Percentiles rank a stretch among this genome's conserved stretches.
These are phyloP conservation scores for Bjerkandera adusta DNA, from an alignment of 1,284 basidiomycete species.

Conservation along the genomic window DNA sequence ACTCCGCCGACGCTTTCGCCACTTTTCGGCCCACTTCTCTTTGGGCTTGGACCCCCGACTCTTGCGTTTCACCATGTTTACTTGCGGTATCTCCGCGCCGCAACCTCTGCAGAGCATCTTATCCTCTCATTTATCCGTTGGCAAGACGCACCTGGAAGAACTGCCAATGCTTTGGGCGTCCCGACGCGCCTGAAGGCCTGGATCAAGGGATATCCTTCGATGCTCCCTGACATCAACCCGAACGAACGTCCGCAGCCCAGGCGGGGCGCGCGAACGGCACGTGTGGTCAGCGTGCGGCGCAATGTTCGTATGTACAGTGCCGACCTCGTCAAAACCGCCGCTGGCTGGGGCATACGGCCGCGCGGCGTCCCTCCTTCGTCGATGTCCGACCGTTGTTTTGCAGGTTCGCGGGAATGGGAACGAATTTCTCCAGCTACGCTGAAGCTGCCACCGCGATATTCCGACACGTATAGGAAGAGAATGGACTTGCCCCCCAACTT, in stretches of 20 bases:
- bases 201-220: slow-evolving; percentile 82
- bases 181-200: slow-evolving; percentile 80
- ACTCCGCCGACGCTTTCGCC: slow-evolving; percentile 82
- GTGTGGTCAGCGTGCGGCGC: slow-evolving; percentile 69
- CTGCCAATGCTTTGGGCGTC: slow-evolving; percentile 52
- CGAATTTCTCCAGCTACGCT: slow-evolving; percentile 60
- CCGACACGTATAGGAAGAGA: slow-evolving; percentile 68
- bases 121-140: slow-evolving; percentile 82
- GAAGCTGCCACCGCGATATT: slow-evolving; percentile 56
- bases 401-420: slow-evolving; percentile 69
- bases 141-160: slow-evolving; percentile 51
- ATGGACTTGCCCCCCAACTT: slow-evolving; percentile 62
- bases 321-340: slow-evolving; percentile 73
- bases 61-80: slow-evolving; percentile 78
- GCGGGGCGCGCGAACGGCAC: slow-evolving; percentile 68
- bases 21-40: slow-evolving; percentile 86
- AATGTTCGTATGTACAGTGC: slow-evolving; percentile 82
- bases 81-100: slow-evolving; percentile 74
- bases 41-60: slow-evolving; percentile 66
- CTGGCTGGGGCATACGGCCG: slow-evolving; percentile 61
- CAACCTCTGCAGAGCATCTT: slow-evolving; percentile 86
- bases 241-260: slow-evolving; percentile 55
- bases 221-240: slow-evolving; percentile 46
- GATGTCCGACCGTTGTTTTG: slow-evolving; percentile 40
- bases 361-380: slow-evolving; percentile 24